Base-by-base conservation (phyloP, 2,329 filamentous ascomycete species). In the Arthrinium puccinioides region DNA sequence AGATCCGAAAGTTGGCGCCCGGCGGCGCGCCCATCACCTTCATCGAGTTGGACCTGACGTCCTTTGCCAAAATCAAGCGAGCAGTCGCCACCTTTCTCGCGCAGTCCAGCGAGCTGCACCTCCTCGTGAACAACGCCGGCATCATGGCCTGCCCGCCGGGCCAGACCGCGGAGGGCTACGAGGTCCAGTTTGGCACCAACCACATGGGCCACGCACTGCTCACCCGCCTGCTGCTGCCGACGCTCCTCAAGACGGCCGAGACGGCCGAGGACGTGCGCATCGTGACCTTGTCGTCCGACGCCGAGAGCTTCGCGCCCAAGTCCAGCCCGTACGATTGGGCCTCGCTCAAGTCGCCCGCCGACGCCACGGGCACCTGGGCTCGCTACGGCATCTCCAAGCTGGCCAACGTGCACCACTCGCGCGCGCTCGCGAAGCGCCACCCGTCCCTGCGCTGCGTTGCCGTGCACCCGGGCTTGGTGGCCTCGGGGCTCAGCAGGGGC, bases 301-400 rank as follows among this genome's bases (percentile, higher is more conserved):
- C 38, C 13, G 36, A 42, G 32, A 23, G 16, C 21, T 41, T 37
- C 30, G 35, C 27, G 19, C 7, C 27, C 27, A 16, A 20, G 29
- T 11, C 18, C 16, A 37, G 38, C 6, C 28, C 36, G 14, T 41
- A 37, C 40, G 36, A 42, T 26, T 39, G 44, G 20, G 42, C 40
- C 21, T 33, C 36, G 30, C 39, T 51, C 23, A 51, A 45, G 37
- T 44, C 43, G 15, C 44, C 44, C 25, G 42, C 43, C 40, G 38
- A 60, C 20, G 42, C 44, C 0, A 38, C 40, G 2, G 58, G 54
- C 20, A 61, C 62, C 7, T 61, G 57, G 51, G 47, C 50, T 3
- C 60, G 63, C 8, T 70, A 70, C 41, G 60, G 57, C n/a, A 57
- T 60, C 2, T 66, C 63, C 35, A 70, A 68, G 45, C 55, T 58